Evolutionary conservation across 2,329 filamentous ascomycete species (phyloP).

Genomic region (Coniochaeta sp.): DNA sequence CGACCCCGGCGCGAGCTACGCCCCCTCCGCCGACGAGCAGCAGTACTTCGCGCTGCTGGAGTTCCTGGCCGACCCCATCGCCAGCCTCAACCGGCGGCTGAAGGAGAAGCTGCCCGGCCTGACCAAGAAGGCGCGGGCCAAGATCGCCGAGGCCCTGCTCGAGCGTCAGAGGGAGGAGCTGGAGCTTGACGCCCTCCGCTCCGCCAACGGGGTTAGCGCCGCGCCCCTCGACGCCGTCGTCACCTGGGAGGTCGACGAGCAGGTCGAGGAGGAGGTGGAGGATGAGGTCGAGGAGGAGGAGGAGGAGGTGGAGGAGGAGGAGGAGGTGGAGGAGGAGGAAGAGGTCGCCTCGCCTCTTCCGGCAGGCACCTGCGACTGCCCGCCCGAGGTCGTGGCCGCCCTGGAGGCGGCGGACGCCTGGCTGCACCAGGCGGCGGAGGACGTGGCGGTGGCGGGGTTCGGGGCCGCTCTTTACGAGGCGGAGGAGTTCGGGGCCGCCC

Average conservation of each 20-base stretch:
- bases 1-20: not conserved
- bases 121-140: not conserved
- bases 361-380: too few relatives aligned
- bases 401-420: too few relatives aligned
- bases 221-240: not conserved
- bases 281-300: not conserved
- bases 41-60: not conserved
- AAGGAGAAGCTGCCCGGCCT: not conserved
- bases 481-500: not conserved
- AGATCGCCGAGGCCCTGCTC: not conserved
- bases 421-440: not conserved
- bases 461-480: not conserved
- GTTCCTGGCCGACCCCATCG: not conserved
- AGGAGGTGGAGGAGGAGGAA: too few relatives aligned
- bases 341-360: too few relatives aligned
- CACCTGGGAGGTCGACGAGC: not conserved
- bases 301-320: too few relatives aligned
- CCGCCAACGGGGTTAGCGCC: not conserved
- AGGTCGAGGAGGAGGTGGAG: not conserved
- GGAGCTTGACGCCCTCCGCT: not conserved
- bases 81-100: not conserved
- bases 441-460: not conserved
- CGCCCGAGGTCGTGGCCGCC: too few relatives aligned
- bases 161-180: not conserved
- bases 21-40: not conserved